Evolutionary conservation across 306 rosid genomes (phyloP), one percentile per base, ranked within the genome.

Genomic region (Sophora flavescens): DNA sequence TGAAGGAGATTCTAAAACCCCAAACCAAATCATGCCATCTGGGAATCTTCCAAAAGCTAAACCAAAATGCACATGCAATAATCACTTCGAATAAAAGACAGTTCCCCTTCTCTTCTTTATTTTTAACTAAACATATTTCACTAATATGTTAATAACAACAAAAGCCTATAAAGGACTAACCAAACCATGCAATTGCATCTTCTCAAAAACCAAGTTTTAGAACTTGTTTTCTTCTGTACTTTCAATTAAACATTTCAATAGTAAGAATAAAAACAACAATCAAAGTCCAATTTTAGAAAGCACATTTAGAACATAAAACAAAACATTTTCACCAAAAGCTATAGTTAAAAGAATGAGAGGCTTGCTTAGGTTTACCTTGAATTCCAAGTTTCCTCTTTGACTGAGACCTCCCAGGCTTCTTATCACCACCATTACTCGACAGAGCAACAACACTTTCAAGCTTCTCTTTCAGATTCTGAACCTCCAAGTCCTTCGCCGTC

Each of bases 381-480:
- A 81, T 72, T 78, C 92, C 70, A 65, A 88, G 88, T 65, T 89
- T 95, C 42, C 88, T 89, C 80, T 84, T 89, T 39, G 97, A 89
- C 51, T 76, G 68, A 41, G 97, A 88, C 72, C 85, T 83, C 48
- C 85, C 82, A 30, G 91, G 86, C 64, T 92, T 92, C 90, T 85
- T 95, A 32, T 88, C 96, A 8, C 47, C 89, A 13, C 57, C 80
- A 77, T 79, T 66, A 41, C 70, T 61, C 15, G 86, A 66, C 22
- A 77, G 58, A 57, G 78, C 83, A 75, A 72, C 87, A 42, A 61
- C 81, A 81, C 58, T 88, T 61, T 80, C 90, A 57, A 95, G 92
- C 90, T 95, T 92, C 86, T 90, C 97, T 70, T 85, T 95, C 51
- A 95, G 93, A 75, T 79, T 86, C 77, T 84, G 86, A 54, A 92